Base-by-base conservation (phyloP, 768 basidiomycete genomes). In the Baorangia bicolor region DNA sequence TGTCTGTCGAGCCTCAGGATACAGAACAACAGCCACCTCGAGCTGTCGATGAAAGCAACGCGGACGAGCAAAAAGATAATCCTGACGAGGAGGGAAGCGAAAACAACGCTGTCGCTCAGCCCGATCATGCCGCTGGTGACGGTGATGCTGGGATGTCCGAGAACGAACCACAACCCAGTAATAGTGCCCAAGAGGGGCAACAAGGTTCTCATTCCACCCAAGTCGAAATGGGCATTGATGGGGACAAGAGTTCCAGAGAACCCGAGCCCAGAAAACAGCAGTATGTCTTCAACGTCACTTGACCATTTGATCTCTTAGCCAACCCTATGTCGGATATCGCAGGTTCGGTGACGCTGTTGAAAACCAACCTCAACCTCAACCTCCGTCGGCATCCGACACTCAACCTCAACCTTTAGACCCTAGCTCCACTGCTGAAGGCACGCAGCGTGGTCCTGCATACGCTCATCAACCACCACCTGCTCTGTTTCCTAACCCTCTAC, bases 401-500 rank as follows among this genome's bases (percentile, higher is more conserved):
- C 65, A 53, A 47, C 23, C 43, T 28, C 57, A 51, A 49, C 39
- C 64, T 21, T 41, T 63, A 30, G 64, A 64, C 13, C 62, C 70
- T 9, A 77, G 75, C 34, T 58, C 77, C 39, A 72, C 73, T 25
- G 58, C 76, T 34, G 70, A 73, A 55, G 81, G 81, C 45, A 60
- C 72, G 11, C 79, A 83, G 53, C 73, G 78, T 45, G 82, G 82
- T 13, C 72, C 72, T 18, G 71, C 71, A 10, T 60, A 74, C 21
- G 71, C 78, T 16, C 75, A 73, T 43, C 74, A 73, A 6, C 75
- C 79, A 25, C 68, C 64, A 28, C 74, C 74, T 51, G 49, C 35
- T 5, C 62, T 71, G 10, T 51, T 69, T 31, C 69, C 72, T 31
- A 85, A 90, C 61, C 84, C 87, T 5, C 72, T 86, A 35, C 90